Evolutionary conservation across 1,139 yeast species (phyloP), one percentile per base, ranked within the genome.

Genomic region (Geotrichum phurueaensis): DNA sequence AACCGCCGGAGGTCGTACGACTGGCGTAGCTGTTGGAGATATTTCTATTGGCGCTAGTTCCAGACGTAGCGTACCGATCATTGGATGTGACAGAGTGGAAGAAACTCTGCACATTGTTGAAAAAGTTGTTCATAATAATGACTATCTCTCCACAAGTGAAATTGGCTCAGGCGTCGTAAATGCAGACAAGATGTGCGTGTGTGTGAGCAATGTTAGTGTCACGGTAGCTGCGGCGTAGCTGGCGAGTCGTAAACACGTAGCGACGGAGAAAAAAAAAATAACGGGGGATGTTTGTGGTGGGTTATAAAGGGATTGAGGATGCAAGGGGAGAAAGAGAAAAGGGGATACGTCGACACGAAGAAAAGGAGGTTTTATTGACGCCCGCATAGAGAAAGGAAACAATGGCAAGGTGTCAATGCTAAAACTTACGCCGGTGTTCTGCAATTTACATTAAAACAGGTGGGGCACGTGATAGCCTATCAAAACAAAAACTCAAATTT

Each of bases 31-130:
- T 27, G 36, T 51, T 36, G n/a, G 57, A 54, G 9, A 53, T 15
- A 12, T 36, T 20, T 25, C 58, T 43, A 22, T 53, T 47, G 36
- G 48, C 12, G 23, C 58, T 33, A 27, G 22, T 33, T 12, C 52
- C 54, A 1, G 52, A n/a, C 25, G 53, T 22, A 56, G 88, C 88
- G 70, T 84, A 84, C 69, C 84, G 85, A 68, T 84, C 87, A 54
- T 80, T 84, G 27, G 88, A 84, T 51, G 87, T 83, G 60, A 84
- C 79, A 47, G 86, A 82, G 68, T 84, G 87, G 62, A 83, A 74
- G 68, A 84, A 84, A 49, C 84, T 78, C 67, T 75, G 75, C 56
- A 75, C 73, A 23, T 68, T 64, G 54, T 68, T 66, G 52, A 75
- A 64, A 58, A 75, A 67, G 55, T 70, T 69, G 65, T 73, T 70